Base-by-base conservation (phyloP, 78 protist genomes). In the Neovahlkampfia damariscottae region DNA sequence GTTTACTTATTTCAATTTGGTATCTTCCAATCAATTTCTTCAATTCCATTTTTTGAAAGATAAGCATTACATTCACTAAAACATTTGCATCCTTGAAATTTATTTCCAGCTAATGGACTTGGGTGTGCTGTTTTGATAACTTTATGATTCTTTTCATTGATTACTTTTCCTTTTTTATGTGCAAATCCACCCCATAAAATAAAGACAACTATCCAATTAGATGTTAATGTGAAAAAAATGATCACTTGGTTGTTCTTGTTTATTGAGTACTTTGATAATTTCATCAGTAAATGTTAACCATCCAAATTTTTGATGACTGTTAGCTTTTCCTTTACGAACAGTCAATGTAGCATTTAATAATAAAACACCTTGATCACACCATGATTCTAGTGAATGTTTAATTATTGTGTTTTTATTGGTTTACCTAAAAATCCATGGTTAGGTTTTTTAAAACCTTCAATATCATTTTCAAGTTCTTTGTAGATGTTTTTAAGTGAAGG, bases 321-420 rank as follows among this genome's bases (percentile, higher is more conserved):
- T 89, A 31, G 94, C 74, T 35, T 84, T 31, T 10, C 40, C 30
- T 7, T 41, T 68, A 0, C 70, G 41, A 1, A 92, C 94, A 2
- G 96, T 92, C 41, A 93, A 68, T 0, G 32, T 37, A 8, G 90
- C 76, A 50, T 92, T 92, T 30, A 92, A 69, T 41, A 92, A 40
- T 29, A 92, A 66, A 19, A 92, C 94, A 41, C 96, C 96, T 38
- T 90, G 93, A 40, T 8, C 8, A 1, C 96, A 91, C 96, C 96
- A 92, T 2, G 38, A 2, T 32, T 68, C 82, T 2, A 92, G 81
- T 40, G 59, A n/a, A n/a, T n/a, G n/a, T n/a, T n/a, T n/a, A n/a
- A n/a, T n/a, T n/a, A n/a, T n/a, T n/a, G n/a, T n/a, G n/a, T n/a
- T n/a, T n/a, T n/a, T n/a, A n/a, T n/a, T n/a, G n/a, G n/a, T n/a